Percentiles rank a stretch among this genome's conserved stretches.
These are phyloP conservation scores for Amanita molliuscula DNA, from an alignment of 768 basidiomycete genomes.

Conservation along the genomic window DNA sequence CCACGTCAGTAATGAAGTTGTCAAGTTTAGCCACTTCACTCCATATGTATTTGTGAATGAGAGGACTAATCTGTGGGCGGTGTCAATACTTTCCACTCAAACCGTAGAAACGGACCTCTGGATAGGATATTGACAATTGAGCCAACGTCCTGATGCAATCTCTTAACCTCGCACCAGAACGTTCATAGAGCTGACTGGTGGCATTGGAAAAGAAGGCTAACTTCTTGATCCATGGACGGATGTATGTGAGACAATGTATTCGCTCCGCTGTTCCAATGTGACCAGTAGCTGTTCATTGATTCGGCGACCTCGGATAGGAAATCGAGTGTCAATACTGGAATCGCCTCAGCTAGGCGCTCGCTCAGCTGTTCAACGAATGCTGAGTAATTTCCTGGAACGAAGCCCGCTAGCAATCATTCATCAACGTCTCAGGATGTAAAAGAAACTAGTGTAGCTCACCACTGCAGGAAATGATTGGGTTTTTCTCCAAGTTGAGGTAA, in stretches of 20 bases:
- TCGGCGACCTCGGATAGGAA: conserved; percentile 79
- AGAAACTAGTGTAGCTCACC: conserved; percentile 25
- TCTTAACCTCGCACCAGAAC: conserved; percentile 63
- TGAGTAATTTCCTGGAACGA: conserved; percentile 56
- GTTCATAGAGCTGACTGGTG: conserved; percentile 54
- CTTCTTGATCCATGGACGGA: conserved; percentile 86
- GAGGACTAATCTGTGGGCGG: conserved; percentile 43
- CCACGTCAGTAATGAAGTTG: conserved; percentile 52
- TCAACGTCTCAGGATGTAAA: neutral
- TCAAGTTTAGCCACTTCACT: conserved; percentile 64
- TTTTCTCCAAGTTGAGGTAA: conserved; percentile 70
- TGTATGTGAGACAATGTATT: conserved; percentile 67
- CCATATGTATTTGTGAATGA: conserved; percentile 74
- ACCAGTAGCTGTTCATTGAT: conserved; percentile 46
- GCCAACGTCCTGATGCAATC: conserved; percentile 76
- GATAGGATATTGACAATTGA: conserved; percentile 60
- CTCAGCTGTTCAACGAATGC: conserved; percentile 59
- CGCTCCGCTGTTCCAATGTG: conserved; percentile 37
- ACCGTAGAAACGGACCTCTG: conserved; percentile 40
- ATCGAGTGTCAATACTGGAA: conserved; percentile 80
- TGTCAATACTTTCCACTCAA: conserved; percentile 3
- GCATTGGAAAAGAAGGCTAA: conserved; percentile 63
- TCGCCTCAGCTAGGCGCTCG: conserved; percentile 58
- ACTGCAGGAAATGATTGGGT: conserved; percentile 58
- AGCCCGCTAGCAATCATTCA: conserved; percentile 38